A percentile compares a stretch with the other conserved stretches of the same genome.
Conservation (phyloP, 441 rosid genomes). For the Corymbia citriodora region DNA sequence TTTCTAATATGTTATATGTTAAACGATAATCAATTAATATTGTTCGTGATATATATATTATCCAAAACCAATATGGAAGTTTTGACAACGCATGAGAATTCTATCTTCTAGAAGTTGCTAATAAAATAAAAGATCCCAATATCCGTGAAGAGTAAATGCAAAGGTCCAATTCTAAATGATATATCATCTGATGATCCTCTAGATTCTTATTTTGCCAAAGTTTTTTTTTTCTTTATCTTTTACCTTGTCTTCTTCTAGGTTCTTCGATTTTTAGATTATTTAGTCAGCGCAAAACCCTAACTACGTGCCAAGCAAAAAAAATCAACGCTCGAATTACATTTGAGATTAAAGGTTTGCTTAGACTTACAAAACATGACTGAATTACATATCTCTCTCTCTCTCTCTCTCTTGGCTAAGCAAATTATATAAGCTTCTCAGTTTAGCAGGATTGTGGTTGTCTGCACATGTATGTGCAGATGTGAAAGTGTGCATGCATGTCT, state of each 20-base stretch:
- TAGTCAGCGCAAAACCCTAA: neutral
- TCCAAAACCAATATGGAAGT: neutral
- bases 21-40: neutral
- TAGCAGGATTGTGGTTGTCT: neutral
- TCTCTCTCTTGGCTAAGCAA: neutral
- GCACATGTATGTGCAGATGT: neutral
- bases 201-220: neutral
- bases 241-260: neutral
- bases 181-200: neutral
- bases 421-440: neutral
- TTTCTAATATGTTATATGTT: neutral
- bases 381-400: neutral
- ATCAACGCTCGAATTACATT: neutral
- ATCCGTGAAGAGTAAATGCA: neutral
- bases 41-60: neutral
- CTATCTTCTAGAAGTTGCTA: neutral
- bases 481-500: neutral
- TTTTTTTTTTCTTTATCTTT: neutral
- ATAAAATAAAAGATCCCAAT: neutral
- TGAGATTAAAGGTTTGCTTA: neutral
- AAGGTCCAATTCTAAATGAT: neutral
- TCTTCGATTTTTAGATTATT: neutral
- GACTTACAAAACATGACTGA: neutral
- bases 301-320: neutral
- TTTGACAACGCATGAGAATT: neutral